Percentiles rank a stretch among this genome's conserved stretches.
These are phyloP conservation scores for Solanum lycopersicoides DNA, from an alignment of 257 asterid species.

Conservation along the genomic window DNA sequence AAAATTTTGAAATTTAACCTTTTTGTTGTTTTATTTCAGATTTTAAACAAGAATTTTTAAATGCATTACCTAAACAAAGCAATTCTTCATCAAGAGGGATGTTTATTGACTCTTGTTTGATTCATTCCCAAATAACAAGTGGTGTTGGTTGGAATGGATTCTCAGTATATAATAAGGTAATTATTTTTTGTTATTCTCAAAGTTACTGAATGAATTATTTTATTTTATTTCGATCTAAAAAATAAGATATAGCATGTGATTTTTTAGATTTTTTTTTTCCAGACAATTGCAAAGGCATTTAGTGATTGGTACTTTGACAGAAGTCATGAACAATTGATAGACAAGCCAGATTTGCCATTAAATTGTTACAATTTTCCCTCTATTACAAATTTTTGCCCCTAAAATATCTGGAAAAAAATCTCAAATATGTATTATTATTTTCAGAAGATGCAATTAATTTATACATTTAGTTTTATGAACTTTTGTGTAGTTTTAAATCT, in stretches of 20 bases:
- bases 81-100: background rate
- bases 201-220: background rate
- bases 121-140: background rate
- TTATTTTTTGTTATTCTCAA: background rate
- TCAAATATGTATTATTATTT: background rate
- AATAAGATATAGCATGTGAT: too few relatives aligned
- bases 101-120: background rate
- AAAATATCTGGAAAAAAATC: background rate
- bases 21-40: background rate
- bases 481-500: background rate
- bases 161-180: background rate
- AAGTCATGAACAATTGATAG: background rate
- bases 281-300: background rate
- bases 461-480: background rate
- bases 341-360: background rate
- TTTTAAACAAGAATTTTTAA: background rate
- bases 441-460: background rate
- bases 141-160: background rate
- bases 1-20: background rate
- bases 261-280: too few relatives aligned
- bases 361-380: background rate
- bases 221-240: background rate
- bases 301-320: background rate
- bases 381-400: background rate
- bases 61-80: background rate